Evolutionary conservation across 768 basidiomycete species (phyloP), one percentile per base, ranked within the genome.

Genomic region (Phlebiopsis flavidoalba): DNA sequence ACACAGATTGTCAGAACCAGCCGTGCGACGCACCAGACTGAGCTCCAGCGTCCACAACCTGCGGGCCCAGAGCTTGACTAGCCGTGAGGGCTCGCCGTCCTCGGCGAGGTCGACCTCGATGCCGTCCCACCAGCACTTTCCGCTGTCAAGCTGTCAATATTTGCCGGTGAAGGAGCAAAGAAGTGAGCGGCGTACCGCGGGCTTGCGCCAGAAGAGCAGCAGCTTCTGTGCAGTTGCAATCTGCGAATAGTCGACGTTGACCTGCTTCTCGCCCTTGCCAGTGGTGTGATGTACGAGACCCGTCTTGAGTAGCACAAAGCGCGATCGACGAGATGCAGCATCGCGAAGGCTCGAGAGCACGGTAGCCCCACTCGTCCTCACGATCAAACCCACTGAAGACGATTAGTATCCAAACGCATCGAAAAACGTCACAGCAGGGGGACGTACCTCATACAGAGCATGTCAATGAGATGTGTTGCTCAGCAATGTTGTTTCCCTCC

Each of bases 111-210:
- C 91, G 19, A 96, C 86, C 65, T 96, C 94, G 43, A 95, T 80
- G 11, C 96, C 96, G 67, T 99, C 97, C 97, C 97, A 99, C 97
- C 97, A 99, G 75, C 96, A 98, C 78, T 99, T 98, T 46, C 97
- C 82, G 95, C 98, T 65, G 14, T 35, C n/a, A 62, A 31, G 21
- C 51, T 19, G 31, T 53, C 19, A 59, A 62, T 53, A 63, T 47
- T 12, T 10, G 24, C 11, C 14, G n/a, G 33, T n/a, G 24, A 51
- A 2, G n/a, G 6, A 2, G 12, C 3, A 10, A 26, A 26, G 24
- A 22, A 26, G n/a, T 7, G 19, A 6, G 26, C 26, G 6, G 85
- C 94, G 66, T 74, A 97, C 96, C n/a, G 97, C 97, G 48, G 97
- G 97, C 74, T 99, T 99, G 72, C 97, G 82, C 97, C 97, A 99